These are phyloP conservation scores for Neurospora cerealis DNA, from an alignment of 495 filamentous ascomycete genomes.

Conservation along the genomic window DNA sequence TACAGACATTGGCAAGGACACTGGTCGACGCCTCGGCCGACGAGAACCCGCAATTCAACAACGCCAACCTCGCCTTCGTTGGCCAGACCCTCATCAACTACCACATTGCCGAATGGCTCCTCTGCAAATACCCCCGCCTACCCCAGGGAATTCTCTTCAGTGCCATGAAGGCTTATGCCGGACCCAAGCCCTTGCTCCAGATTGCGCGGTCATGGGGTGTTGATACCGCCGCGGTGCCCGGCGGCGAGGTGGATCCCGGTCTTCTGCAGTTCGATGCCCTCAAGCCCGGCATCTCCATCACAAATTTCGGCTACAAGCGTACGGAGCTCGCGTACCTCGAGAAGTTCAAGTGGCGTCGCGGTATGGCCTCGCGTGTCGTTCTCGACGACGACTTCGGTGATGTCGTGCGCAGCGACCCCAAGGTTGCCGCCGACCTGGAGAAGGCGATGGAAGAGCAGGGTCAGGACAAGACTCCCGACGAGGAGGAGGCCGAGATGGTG, in stretches of 20 bases:
- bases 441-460: background rate
- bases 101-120: constrained; percentile 77
- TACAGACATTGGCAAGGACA: constrained; percentile 75
- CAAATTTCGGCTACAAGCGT: constrained; percentile 30
- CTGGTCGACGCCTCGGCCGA: constrained; percentile 82
- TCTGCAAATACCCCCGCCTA: constrained; percentile 80
- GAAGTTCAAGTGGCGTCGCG: constrained; percentile 53
- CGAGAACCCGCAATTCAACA: constrained; percentile 45
- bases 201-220: constrained; percentile 83
- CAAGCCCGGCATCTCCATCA: constrained; percentile 44
- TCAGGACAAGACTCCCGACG: background rate
- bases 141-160: constrained; percentile 73
- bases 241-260: constrained; percentile 85
- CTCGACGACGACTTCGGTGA: constrained; percentile 78
- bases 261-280: constrained; percentile 70
- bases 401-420: constrained; percentile 16
- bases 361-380: constrained; percentile 59
- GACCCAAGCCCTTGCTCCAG: constrained; percentile 54
- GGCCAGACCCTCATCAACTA: constrained; percentile 75
- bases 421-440: background rate
- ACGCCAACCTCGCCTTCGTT: constrained; percentile 63
- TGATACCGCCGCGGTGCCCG: constrained; percentile 70
- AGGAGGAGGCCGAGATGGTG: background rate
- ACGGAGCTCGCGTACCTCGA: constrained; percentile 24
- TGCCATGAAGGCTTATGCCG: constrained; percentile 74